These are phyloP conservation scores for Strigomonas galati DNA, from an alignment of 208 protist species.

Conservation along the genomic window DNA sequence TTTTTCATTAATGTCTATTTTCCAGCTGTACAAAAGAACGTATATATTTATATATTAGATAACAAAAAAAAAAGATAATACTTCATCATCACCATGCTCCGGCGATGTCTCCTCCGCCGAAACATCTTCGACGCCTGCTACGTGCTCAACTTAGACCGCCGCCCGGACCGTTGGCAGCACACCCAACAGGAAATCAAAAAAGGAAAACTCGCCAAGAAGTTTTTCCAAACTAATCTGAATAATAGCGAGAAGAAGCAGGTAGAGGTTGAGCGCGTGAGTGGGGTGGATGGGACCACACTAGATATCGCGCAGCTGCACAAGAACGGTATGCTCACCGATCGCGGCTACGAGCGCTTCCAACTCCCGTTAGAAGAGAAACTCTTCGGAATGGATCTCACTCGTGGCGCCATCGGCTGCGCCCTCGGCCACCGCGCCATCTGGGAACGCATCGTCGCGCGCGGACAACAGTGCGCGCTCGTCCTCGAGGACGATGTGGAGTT, in stretches of 20 bases:
- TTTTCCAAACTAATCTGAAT: slow-evolving; percentile 21
- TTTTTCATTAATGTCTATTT: too few species aligned
- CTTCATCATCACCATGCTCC: slow-evolving; percentile 29
- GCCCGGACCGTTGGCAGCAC: slow-evolving; percentile 76
- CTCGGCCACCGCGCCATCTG: slow-evolving; percentile 80
- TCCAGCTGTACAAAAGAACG: too few species aligned
- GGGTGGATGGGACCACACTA: slow-evolving; percentile 61
- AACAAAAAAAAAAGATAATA: slow-evolving; percentile 12
- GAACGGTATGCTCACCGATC: slow-evolving; percentile 53
- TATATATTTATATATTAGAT: background rate
- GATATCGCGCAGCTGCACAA: slow-evolving; percentile 48
- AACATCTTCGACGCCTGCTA: slow-evolving; percentile 88
- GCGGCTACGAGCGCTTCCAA: slow-evolving; percentile 69
- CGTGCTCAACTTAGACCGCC: slow-evolving; percentile 86
- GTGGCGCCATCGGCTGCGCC: slow-evolving; percentile 85
- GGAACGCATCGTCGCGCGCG: slow-evolving; percentile 52
- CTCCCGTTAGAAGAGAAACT: slow-evolving; percentile 80
- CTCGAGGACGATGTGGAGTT: slow-evolving; percentile 92
- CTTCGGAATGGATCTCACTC: slow-evolving; percentile 91
- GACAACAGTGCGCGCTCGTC: slow-evolving; percentile 52
- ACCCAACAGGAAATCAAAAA: slow-evolving; percentile 55
- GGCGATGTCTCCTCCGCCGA: slow-evolving; percentile 14
- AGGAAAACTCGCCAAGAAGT: slow-evolving; percentile 42
- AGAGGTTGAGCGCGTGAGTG: slow-evolving; percentile 63
- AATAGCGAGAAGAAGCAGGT: slow-evolving; percentile 11